Evolutionary conservation across 148 eudicot genomes (phyloP), one percentile per base, ranked within the genome.

Genomic region (Arctostaphylos glauca): DNA sequence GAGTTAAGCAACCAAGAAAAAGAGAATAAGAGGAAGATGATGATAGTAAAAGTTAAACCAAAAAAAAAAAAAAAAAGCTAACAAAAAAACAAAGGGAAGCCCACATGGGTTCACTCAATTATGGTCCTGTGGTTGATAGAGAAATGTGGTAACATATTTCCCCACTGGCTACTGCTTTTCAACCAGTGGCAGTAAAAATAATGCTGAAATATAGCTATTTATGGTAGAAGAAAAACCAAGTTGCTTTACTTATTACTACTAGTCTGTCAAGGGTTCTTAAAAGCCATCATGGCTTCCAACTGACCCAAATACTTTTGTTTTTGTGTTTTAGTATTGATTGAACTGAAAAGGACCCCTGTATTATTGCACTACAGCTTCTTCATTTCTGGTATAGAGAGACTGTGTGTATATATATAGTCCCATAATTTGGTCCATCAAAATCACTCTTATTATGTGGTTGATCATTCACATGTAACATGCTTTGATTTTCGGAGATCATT

Each of bases 31-130:
- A 73, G 21, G 14, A 47, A 73, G 68, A 62, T 0, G 68, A 62
- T 21, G 9, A 8, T 15, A 10, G 12, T 13, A 1, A 15, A 48
- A 71, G 5, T 14, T 14, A 9, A 8, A 9, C 50, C 16, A 2
- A 5, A 41, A 31, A 47, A 44, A 73, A 8, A 25, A 66, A 15
- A 66, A 66, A 31, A 31, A 25, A 12, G 3, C 18, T 10, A 12
- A 66, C 71, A 31, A 5, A 15, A 12, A 66, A 66, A 47, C 12
- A 19, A 44, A 18, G 46, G 77, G 77, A 44, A 74, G 53, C 25
- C 3, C 77, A 74, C 77, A 74, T 74, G 77, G 54, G 55, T 21
- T 75, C 78, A 21, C 78, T 75, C 56, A 75, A 75, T 75, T 75
- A 75, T 75, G 31, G 41, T 21, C 38, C 15, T 75, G 25, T 73